Conservation (phyloP, 306 rosid species). For the Malus orientalis region DNA sequence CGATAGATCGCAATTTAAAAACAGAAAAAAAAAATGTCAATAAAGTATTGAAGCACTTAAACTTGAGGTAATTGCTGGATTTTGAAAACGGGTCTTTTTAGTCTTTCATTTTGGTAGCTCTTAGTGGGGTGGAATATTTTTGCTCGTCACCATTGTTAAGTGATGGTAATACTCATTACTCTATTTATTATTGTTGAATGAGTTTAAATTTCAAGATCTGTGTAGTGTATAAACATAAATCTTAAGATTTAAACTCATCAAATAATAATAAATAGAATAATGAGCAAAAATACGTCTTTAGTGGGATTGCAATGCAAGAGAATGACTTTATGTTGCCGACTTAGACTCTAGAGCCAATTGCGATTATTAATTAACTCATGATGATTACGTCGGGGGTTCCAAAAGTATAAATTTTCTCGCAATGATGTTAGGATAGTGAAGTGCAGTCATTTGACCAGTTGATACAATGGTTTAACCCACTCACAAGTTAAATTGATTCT, state of each 20-base stretch:
- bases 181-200: no score
- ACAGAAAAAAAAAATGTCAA: not conserved
- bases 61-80: slow-evolving; percentile 7
- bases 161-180: no score
- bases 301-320: not conserved
- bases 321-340: slow-evolving; percentile 8
- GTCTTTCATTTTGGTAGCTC: not conserved
- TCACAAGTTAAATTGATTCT: not conserved
- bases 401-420: slow-evolving; percentile 1
- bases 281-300: no score
- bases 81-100: not conserved
- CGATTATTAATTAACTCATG: slow-evolving; percentile 11
- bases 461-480: slow-evolving; percentile 1
- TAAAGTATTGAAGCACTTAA: slow-evolving; percentile 9
- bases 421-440: slow-evolving; percentile 16
- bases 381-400: slow-evolving; percentile 10
- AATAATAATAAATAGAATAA: no score
- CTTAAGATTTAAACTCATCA: no score
- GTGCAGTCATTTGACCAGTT: slow-evolving; percentile 15
- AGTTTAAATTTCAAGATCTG: no score
- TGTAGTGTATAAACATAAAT: no score
- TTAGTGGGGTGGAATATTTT: not conserved
- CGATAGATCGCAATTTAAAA: not conserved
- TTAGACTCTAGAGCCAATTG: not conserved
- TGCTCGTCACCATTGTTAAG: no score